Evolutionary conservation across 2,329 filamentous ascomycete genomes (phyloP).

Genomic region (Dothidotthia symphoricarpi): DNA sequence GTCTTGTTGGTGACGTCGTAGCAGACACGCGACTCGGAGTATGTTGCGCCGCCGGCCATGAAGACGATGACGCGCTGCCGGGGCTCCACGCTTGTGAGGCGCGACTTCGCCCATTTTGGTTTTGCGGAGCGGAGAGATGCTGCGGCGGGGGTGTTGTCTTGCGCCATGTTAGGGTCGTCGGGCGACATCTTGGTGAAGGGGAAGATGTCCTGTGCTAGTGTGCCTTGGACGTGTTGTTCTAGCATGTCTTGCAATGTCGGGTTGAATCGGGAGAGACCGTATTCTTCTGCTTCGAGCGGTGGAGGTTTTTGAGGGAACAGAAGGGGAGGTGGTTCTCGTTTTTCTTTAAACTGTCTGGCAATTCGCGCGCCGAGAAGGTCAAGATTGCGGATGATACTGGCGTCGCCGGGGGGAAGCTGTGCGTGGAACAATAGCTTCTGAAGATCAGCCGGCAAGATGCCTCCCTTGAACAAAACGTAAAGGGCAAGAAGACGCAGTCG

Average conservation of each 20-base stretch:
- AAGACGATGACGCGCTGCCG: conserved; percentile 90
- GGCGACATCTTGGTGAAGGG: conserved; percentile 57
- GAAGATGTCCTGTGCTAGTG: conserved; percentile 46
- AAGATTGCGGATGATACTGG: conserved; percentile 71
- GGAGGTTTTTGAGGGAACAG: conserved; percentile 67
- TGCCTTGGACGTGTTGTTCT: conserved; percentile 58
- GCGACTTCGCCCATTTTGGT: conserved; percentile 89
- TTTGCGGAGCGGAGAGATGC: conserved; percentile 85
- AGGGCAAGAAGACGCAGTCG: conserved; percentile 81
- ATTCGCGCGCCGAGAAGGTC: conserved; percentile 77
- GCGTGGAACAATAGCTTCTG: conserved; percentile 82
- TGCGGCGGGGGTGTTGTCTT: conserved; percentile 50
- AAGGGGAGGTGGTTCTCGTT: conserved; percentile 61
- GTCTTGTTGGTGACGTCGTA: conserved; percentile 77
- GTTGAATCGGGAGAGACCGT: conserved; percentile 82
- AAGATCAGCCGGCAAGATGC: conserved; percentile 79
- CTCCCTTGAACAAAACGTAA: conserved; percentile 83
- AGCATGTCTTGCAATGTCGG: conserved; percentile 80
- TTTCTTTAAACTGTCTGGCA: conserved; percentile 73
- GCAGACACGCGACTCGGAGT: conserved; percentile 83
- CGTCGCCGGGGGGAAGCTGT: conserved; percentile 70
- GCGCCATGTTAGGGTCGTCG: conserved; percentile 57
- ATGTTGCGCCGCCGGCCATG: conserved; percentile 92
- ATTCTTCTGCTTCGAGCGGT: conserved; percentile 64
- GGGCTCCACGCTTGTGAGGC: conserved; percentile 72